Evolutionary conservation across 352 stramenopile species (phyloP), one percentile per base, ranked within the genome.

Genomic region (Phytophthora brassicae): DNA sequence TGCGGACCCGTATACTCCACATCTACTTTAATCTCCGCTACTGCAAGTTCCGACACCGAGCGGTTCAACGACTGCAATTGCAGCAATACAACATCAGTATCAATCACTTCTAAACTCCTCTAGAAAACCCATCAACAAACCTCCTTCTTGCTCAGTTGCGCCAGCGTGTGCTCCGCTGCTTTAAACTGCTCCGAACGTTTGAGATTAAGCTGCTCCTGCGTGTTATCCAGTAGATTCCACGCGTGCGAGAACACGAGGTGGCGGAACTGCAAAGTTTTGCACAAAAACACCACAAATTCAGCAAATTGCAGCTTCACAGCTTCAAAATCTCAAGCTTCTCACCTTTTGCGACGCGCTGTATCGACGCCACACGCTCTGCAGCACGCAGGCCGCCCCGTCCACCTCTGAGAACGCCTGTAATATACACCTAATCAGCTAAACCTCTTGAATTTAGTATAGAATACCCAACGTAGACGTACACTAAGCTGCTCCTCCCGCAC

Each of bases 181-280:
- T 92, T 93, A 61, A 93, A 89, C 53, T 93, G 88, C 52, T 92
- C 84, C 29, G 81, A 90, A 24, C 86, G 84, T 64, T 91, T 95
- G 23, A 95, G 73, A 47, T 94, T 93, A 22, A 95, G 78, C 58
- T 96, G 86, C 63, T 96, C 88, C 66, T 96, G 81, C 41, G 90
- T 92, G 70, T 95, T 96, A 64, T 97, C 89, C 39, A 97, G 66
- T 51, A 95, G 55, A 67, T 97, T 97, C 86, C 87, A 97, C 44
- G 89, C 87, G 56, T 90, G 72, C 26, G 84, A 89, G 31, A 82
- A 89, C 53, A 95, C 80, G 1, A 94, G 71, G 47, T 81, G 80
- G 14, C 80, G 85, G 66, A 95, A 95, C 79, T 90, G 16, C 36
- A 38, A 52, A 23, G 12, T 24, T 2, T 6, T n/a, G n/a, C n/a